These are phyloP conservation scores for Penicillium sp. DNA, from an alignment of 2,329 filamentous ascomycete genomes.

Conservation along the genomic window DNA sequence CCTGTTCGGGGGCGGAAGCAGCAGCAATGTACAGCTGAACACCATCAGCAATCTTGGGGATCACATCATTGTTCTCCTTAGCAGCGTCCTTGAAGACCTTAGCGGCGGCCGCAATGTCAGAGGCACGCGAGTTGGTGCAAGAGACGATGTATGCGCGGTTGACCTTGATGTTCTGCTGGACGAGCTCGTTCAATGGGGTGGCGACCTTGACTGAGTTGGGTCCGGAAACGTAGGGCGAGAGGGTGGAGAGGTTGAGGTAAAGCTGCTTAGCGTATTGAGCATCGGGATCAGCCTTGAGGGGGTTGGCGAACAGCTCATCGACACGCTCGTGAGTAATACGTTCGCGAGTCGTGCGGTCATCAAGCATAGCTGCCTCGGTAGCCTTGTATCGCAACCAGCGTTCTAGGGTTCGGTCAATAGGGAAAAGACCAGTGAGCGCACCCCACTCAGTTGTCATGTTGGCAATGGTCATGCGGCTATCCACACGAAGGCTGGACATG, in stretches of 20 bases:
- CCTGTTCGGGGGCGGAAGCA: constrained; percentile 76
- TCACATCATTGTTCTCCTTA: constrained; percentile 56
- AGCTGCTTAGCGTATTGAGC: constrained; percentile 82
- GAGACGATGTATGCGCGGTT: constrained; percentile 85
- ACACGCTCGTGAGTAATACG: constrained; percentile 73
- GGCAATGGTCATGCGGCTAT: constrained; percentile 66
- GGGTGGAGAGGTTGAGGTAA: constrained; percentile 76
- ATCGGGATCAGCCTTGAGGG: constrained; percentile 68
- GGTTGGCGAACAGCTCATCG: constrained; percentile 69
- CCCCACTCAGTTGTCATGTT: constrained; percentile 88
- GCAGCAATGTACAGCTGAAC: constrained; percentile 90
- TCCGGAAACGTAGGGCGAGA: constrained; percentile 81
- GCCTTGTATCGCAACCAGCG: constrained; percentile 77
- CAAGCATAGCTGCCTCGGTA: constrained; percentile 64
- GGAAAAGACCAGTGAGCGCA: constrained; percentile 73
- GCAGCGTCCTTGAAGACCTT: constrained; percentile 80
- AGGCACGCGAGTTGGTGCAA: constrained; percentile 83
- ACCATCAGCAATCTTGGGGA: constrained; percentile 69
- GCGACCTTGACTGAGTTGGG: constrained; percentile 90
- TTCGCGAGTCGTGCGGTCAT: constrained; percentile 48
- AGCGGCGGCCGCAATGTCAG: constrained; percentile 79
- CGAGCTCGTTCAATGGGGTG: constrained; percentile 73
- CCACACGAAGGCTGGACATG: constrained; percentile 68
- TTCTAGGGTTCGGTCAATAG: constrained; percentile 71
- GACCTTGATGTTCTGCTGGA: constrained; percentile 70